A percentile compares a stretch with the other conserved stretches of the same genome.
Evolutionary conservation across 176 grass and related monocot genomes (phyloP).

Genomic region (Calamus simplicifolius): DNA sequence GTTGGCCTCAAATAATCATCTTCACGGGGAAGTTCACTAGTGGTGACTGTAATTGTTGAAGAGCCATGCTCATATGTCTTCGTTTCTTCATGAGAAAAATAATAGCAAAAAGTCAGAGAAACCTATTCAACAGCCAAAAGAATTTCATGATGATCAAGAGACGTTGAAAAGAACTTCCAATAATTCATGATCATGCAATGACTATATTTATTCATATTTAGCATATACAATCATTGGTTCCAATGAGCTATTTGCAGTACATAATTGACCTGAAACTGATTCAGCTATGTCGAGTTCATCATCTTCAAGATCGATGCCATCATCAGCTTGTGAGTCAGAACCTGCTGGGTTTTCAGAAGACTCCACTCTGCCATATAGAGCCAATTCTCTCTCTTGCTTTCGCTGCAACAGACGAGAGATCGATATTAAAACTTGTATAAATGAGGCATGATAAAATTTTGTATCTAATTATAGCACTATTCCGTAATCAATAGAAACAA

Average conservation of each 20-base stretch:
- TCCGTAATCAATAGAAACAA: no score
- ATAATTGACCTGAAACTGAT: slow-evolving; percentile 41
- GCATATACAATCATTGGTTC: no score
- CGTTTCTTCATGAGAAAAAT: slow-evolving; percentile 44
- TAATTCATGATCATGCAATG: no score
- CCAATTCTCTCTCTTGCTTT: slow-evolving; percentile 84
- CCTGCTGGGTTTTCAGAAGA: slow-evolving; percentile 33
- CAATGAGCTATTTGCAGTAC: no score
- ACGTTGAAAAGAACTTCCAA: no score
- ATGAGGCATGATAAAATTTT: no score
- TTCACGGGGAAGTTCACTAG: slow-evolving; percentile 44
- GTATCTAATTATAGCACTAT: no score
- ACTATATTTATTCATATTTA: no score
- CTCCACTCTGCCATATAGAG: slow-evolving; percentile 59
- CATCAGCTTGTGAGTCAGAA: slow-evolving; percentile 10
- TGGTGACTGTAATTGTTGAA: slow-evolving; percentile 68
- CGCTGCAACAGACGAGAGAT: slow-evolving; percentile 45
- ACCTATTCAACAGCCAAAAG: not conserved
- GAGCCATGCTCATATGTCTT: slow-evolving; percentile 67
- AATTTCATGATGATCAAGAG: not conserved
- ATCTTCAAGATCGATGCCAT: slow-evolving; percentile 16
- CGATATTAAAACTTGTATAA: no score
- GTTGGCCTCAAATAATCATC: slow-evolving; percentile 26
- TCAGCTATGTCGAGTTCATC: slow-evolving; percentile 31
- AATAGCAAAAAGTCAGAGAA: not conserved